Evolutionary conservation across 2,329 filamentous ascomycete genomes (phyloP), one percentile per base, ranked within the genome.

Genomic region (Chalara sp.): DNA sequence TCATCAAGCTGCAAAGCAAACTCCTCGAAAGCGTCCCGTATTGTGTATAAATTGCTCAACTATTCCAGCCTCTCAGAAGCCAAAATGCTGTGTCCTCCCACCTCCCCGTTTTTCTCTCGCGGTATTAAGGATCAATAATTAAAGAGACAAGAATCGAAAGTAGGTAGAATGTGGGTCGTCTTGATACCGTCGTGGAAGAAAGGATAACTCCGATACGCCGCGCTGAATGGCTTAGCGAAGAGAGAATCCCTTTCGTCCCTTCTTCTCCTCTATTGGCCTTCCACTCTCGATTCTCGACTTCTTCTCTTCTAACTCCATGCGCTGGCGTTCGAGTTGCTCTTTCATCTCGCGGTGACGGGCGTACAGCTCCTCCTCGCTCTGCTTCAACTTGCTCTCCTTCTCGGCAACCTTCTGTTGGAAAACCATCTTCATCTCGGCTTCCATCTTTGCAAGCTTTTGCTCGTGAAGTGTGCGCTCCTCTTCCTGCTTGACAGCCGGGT

Each of bases 401-500:
- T 99, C 93, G 60, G 89, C 84, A 32, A 99, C 93, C 86, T 99
- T 99, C 72, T 99, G 93, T 72, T 97, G 93, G 89, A 99, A 99
- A 62, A 99, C 93, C 89, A 96, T 96, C 89, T 99, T 99, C 93
- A 99, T 99, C 74, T 99, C 93, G 67, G 90, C 84, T 74, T 99
- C 93, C 93, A 99, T 99, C 89, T 99, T 99, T 72, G 92, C 89
- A 63, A 99, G 89, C 80, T 99, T 99, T 80, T 96, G 91, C 76
- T 99, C 93, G 80, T 99, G 93, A 62, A 99, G 80, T 58, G 88
- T 86, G 65, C 93, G 89, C 79, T 99, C 93, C 76, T 99, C 93
- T 72, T 99, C 93, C 75, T 99, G 93, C 86, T 99, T 99, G 74
- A 97, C 93, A 44, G 93, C 92, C 57, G 93, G 93, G 82, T 99